Evolutionary conservation across 805 yeast species (phyloP).

Genomic region (Cyberlindnera samutprakarnensis): DNA sequence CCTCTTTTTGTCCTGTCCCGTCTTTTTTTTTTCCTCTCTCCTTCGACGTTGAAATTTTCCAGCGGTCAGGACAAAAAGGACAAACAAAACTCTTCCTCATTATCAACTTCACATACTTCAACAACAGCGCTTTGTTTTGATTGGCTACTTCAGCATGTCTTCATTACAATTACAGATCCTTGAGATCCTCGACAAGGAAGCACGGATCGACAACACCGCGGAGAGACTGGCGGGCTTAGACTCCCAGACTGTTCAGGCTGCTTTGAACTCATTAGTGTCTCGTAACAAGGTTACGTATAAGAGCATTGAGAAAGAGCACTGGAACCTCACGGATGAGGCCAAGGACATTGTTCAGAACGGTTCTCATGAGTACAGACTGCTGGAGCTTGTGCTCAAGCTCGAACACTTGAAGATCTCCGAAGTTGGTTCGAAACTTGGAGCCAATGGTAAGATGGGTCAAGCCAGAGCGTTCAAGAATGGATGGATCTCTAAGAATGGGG

Average conservation of each 20-base stretch:
- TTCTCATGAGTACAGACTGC: constrained; percentile 82
- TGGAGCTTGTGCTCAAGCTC: constrained; percentile 65
- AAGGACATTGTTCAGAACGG: constrained; percentile 71
- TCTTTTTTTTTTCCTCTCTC: background rate
- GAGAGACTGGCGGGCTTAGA: constrained; percentile 57
- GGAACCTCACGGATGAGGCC: constrained; percentile 77
- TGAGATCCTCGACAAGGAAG: constrained; percentile 54
- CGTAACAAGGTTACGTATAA: constrained; percentile 71
- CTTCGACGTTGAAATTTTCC: background rate
- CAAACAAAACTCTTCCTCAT: too few species aligned
- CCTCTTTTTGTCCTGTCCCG: too few species aligned
- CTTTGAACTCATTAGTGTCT: constrained; percentile 79
- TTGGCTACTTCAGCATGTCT: constrained; percentile 39
- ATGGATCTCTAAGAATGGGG: constrained; percentile 89
- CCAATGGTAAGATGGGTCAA: constrained; percentile 87
- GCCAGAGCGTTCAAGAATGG: constrained; percentile 96
- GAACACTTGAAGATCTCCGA: constrained; percentile 82
- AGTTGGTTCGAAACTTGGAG: constrained; percentile 64
- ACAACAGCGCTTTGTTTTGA: too few species aligned
- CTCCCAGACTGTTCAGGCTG: constrained; percentile 67
- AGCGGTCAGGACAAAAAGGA: too few species aligned
- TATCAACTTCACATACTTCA: too few species aligned
- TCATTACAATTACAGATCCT: constrained; percentile 58
- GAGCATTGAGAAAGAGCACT: constrained; percentile 67
- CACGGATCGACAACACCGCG: constrained; percentile 62